Evolutionary conservation across 2,329 filamentous ascomycete genomes (phyloP), one percentile per base, ranked within the genome.

Genomic region (Onygenales sp.): DNA sequence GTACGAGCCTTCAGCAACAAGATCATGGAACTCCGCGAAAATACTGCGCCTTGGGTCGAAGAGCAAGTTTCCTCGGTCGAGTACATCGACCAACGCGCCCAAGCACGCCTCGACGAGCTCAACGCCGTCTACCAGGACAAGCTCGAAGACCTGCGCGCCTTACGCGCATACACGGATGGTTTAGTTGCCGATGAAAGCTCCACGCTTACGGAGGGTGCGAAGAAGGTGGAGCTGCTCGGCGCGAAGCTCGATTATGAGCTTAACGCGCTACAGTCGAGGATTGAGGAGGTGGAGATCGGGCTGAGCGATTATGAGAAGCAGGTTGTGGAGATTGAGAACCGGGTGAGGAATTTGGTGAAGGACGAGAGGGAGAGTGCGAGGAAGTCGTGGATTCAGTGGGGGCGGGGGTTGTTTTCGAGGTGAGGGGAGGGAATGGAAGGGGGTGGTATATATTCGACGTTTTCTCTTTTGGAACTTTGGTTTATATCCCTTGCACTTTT

Each of bases 201-300:
- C 21, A 77, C 80, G 51, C 74, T 95, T 39, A 81, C 79, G 3
- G 88, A 93, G 64, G 79, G 79, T 13, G 75, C 90, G 56, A 86
- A 86, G 66, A 87, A 93, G 58, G 77, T 96, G 11, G 90, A 95
- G 66, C 80, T 86, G 21, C 74, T 94, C 40, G 83, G 86, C 2
- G 88, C 89, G 17, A 91, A 91, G 69, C 76, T 97, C 52, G 91
- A 97, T 63, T 97, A 97, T 68, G 92, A 96, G 73, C 85, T 96
- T 56, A 82, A 86, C 55, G 83, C 84, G 13, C 74, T 97, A n/a
- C 77, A 83, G 48, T 83, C 84, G 47, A 89, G 89, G 62, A 85
- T 95, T 8, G 80, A 87, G 61, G 92, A 97, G 64, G 87, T 95
- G 7, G 90, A 95, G 64, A 86, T 89, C 56, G 87, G 87, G 1